These are phyloP conservation scores for Entomortierella lignicola DNA, from an alignment of 192 early-diverging fungal species.

Conservation along the genomic window DNA sequence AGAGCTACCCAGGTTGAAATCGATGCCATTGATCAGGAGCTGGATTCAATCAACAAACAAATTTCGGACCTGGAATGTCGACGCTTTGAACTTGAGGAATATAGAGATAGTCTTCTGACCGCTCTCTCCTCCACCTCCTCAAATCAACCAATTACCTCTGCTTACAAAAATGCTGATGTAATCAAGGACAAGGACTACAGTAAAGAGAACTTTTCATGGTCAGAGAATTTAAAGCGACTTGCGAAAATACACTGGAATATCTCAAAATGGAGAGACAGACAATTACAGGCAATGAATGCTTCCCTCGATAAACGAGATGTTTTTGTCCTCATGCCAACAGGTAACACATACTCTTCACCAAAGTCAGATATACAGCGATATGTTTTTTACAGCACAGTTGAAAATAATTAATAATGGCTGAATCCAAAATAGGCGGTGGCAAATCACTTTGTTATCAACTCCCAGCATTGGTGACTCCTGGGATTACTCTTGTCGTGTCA, in stretches of 20 bases:
- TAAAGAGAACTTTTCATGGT: constrained; percentile 63
- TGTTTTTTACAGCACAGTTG: too few relatives aligned
- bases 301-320: constrained; percentile 81
- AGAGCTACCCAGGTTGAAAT: constrained; percentile 23
- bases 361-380: too few relatives aligned
- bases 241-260: constrained; percentile 63
- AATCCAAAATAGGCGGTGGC: constrained; percentile 67
- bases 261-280: constrained; percentile 71
- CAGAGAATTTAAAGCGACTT: constrained; percentile 43
- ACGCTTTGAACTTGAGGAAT: constrained; percentile 27
- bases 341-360: constrained; percentile 40
- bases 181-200: constrained; percentile 51
- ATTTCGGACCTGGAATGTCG: constrained; percentile 30
- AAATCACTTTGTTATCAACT: constrained; percentile 97
- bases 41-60: constrained; percentile 24
- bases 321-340: constrained; percentile 98
- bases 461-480: constrained; percentile 79
- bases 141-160: not conserved
- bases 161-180: not conserved
- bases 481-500: constrained; percentile 90
- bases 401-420: not conserved
- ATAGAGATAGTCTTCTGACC: constrained; percentile 22
- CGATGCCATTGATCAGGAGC: constrained; percentile 27
- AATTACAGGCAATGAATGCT: constrained; percentile 89
- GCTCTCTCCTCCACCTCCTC: not conserved